Evolutionary conservation across 192 early-diverging fungal species (phyloP).

Genomic region (Diversispora epigaea): DNA sequence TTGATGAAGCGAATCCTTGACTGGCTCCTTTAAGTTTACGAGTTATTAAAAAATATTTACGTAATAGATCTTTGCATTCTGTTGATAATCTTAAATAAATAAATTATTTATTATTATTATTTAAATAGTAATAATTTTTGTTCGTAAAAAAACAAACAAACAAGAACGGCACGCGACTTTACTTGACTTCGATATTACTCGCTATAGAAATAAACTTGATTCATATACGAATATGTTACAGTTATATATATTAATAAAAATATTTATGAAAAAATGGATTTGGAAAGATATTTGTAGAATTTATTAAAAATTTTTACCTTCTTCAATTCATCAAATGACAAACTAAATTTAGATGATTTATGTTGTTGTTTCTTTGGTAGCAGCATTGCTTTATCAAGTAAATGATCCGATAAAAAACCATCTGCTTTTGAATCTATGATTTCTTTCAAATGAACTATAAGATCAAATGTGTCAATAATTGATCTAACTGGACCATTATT

Average conservation of each 20-base stretch:
- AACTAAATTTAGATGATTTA: neutral
- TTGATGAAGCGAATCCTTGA: conserved; percentile 24
- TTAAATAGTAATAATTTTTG: neutral
- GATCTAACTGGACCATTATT: conserved; percentile 4
- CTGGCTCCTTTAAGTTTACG: conserved; percentile 28
- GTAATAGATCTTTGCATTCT: conserved; percentile 23
- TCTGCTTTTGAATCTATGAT: neutral
- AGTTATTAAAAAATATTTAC: conserved; percentile 18
- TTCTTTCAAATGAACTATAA: conserved; percentile 10
- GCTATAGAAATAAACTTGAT: conserved; percentile 7
- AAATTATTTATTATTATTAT: neutral
- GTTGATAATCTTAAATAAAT: conserved; percentile 16
- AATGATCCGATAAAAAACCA: neutral
- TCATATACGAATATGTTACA: too few species aligned
- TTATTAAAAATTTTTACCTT: neutral
- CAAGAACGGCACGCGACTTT: too few species aligned
- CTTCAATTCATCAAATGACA: conserved; percentile 20
- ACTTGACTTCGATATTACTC: conserved; percentile 13
- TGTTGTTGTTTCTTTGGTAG: neutral
- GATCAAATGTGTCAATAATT: conserved; percentile 26
- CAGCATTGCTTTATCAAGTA: neutral
- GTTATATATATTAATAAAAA: neutral
- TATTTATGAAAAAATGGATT: neutral
- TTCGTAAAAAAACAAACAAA: neutral
- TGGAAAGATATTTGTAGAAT: neutral